A percentile compares a stretch with the other conserved stretches of the same genome.
Conservation (phyloP, 352 stramenopile species). For the Phytopythium helicoides region DNA sequence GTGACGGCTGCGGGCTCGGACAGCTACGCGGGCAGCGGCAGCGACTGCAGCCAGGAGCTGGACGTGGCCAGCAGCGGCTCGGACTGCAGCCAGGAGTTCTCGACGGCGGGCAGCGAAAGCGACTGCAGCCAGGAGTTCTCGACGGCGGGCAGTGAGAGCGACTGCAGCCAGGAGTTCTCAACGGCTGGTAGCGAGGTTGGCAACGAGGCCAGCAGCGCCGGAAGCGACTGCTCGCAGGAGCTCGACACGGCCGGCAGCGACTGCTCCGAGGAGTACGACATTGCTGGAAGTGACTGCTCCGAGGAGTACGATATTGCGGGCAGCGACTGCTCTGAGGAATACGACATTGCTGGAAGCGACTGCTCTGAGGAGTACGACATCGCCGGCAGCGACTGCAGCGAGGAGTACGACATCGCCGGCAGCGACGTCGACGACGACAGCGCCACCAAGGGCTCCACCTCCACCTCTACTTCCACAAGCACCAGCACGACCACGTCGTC, state of each 20-base stretch:
- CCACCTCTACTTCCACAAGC: conserved; percentile 1
- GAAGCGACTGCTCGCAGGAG: conserved; percentile 14
- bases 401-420: conserved; percentile 28
- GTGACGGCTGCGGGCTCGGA: conserved; percentile 12
- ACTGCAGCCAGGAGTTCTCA: conserved; percentile 22
- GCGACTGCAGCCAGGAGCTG: conserved; percentile 22
- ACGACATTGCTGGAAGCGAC: conserved; percentile 1
- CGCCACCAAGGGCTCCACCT: conserved; percentile 5
- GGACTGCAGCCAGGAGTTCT: conserved; percentile 26
- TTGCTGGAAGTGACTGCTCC: conserved; percentile 12
- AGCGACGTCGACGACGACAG: conserved; percentile 15
- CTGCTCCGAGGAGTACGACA: conserved; percentile 4
- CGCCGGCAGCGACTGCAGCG: conserved; percentile 16
- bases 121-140: conserved; percentile 35
- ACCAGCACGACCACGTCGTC: conserved; percentile 6
- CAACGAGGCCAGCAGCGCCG: not conserved
- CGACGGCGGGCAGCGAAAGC: not conserved
- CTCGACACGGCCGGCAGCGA: conserved; percentile 30
- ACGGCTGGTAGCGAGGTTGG: conserved; percentile 28
- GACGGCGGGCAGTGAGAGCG: conserved; percentile 18
- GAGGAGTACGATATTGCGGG: conserved; percentile 22
- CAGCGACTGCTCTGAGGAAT: conserved; percentile 12
- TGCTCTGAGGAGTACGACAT: conserved; percentile 7
- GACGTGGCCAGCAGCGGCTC: conserved; percentile 14
- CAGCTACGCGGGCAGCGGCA: conserved; percentile 10